Conservation (phyloP, 306 rosid genomes). For the Rosa persica region DNA sequence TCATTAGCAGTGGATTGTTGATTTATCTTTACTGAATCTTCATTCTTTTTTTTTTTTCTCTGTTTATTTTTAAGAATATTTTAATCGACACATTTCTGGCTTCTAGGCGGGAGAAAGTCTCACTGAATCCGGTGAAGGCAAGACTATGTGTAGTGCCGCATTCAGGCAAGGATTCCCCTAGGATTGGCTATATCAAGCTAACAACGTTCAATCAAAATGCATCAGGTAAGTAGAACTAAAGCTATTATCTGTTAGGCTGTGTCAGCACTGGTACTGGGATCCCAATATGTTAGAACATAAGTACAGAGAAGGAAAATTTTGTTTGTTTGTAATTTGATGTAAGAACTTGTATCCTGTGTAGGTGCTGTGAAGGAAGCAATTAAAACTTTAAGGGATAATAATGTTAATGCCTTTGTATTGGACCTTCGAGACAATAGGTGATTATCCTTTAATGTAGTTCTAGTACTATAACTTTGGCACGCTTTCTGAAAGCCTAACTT, state of each 20-base stretch:
- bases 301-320: neutral
- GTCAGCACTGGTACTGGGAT: neutral
- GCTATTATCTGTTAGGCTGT: constrained; percentile 4
- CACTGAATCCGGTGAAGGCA: constrained; percentile 87
- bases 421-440: constrained; percentile 99
- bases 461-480: constrained; percentile 30
- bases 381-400: constrained; percentile 60
- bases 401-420: constrained; percentile 89
- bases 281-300: neutral
- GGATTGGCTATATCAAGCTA: constrained; percentile 85
- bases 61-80: neutral
- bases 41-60: neutral
- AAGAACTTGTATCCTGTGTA: constrained; percentile 38
- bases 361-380: constrained; percentile 96
- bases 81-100: constrained; percentile 11
- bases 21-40: too few species aligned
- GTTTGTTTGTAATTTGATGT: constrained; percentile 17
- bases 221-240: constrained; percentile 53
- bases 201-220: constrained; percentile 87
- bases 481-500: constrained; percentile 51
- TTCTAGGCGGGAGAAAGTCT: constrained; percentile 89
- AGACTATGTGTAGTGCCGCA: constrained; percentile 73
- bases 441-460: constrained; percentile 29
- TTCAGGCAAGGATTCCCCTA: constrained; percentile 63
- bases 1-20: neutral